phyloP scores from a whole-genome alignment of 768 basidiomycete species.

The Imleria badia region DNA sequence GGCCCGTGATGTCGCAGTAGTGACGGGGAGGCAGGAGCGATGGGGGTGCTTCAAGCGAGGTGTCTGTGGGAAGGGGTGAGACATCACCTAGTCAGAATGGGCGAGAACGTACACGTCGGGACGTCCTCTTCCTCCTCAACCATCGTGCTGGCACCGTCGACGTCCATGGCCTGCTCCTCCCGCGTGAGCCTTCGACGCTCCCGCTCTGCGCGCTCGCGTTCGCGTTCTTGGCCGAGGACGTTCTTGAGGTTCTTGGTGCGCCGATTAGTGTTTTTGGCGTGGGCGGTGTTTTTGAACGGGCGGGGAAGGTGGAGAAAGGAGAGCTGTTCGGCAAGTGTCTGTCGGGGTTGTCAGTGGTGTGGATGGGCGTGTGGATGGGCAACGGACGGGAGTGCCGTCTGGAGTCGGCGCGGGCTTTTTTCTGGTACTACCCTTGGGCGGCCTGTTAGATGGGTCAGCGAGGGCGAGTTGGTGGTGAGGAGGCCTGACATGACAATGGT shows the following conservation, averaged over 20 bases:
- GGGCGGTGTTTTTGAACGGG: constrained; percentile 76
- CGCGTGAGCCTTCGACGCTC: constrained; percentile 54
- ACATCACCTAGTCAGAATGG: neutral
- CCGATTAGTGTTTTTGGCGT: constrained; percentile 67
- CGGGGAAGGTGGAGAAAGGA: constrained; percentile 70
- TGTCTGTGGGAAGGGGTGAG: constrained; percentile 50
- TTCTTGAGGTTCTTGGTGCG: constrained; percentile 72
- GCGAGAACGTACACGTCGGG: constrained; percentile 59
- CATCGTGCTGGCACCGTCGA: too few relatives aligned
- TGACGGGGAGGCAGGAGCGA: constrained; percentile 73
- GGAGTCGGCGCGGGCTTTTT: too few relatives aligned
- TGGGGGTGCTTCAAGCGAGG: constrained; percentile 82
- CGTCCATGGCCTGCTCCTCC: constrained; percentile 55
- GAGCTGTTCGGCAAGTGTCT: constrained; percentile 74
- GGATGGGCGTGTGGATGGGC: neutral
- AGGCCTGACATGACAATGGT: constrained; percentile 17
- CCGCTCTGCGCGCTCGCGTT: constrained; percentile 51
- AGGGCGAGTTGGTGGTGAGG: too few relatives aligned
- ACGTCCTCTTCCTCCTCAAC: constrained; percentile 61
- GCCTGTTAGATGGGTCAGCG: constrained; percentile 19
- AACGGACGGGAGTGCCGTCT: too few relatives aligned
- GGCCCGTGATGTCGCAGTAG: constrained; percentile 85
- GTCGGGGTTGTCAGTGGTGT: neutral
- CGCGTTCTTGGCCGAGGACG: too few relatives aligned
- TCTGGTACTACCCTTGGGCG: constrained; percentile 3